Conservation (phyloP, 1,139 yeast genomes). For the Yamadazyma siamensis region DNA sequence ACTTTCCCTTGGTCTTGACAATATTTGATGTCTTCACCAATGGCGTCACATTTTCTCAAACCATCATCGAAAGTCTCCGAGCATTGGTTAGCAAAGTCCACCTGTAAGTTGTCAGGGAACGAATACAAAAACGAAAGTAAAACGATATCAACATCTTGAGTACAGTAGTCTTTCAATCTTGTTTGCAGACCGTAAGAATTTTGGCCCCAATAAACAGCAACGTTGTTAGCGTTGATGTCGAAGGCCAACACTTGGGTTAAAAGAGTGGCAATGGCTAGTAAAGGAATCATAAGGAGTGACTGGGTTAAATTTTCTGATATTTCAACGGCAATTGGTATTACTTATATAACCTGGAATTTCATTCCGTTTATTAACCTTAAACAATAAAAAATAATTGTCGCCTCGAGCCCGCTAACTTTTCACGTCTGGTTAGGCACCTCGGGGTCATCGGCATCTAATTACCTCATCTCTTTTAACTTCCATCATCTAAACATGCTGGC, state of each 20-base stretch:
- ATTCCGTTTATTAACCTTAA: too few relatives aligned
- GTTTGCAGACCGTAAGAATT: constrained; percentile 61
- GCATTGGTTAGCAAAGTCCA: constrained; percentile 67
- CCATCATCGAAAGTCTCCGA: constrained; percentile 58
- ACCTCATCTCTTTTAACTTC: too few relatives aligned
- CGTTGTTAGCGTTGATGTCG: constrained; percentile 49
- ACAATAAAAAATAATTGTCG: too few relatives aligned
- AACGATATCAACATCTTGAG: constrained; percentile 67
- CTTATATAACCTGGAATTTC: too few relatives aligned
- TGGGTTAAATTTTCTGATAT: background rate
- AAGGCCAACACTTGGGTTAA: constrained; percentile 26
- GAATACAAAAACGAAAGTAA: constrained; percentile 65
- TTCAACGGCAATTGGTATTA: constrained; percentile 1
- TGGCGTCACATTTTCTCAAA: constrained; percentile 54
- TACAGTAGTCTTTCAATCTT: constrained; percentile 65
- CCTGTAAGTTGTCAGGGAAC: constrained; percentile 48
- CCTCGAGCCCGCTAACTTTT: too few relatives aligned
- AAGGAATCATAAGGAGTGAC: constrained; percentile 6
- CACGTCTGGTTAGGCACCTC: too few relatives aligned
- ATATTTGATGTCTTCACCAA: constrained; percentile 73
- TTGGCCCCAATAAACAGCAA: constrained; percentile 93
- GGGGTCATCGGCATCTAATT: too few relatives aligned
- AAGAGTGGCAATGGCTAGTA: constrained; percentile 7
- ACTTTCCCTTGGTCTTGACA: constrained; percentile 81
- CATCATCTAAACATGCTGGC: too few relatives aligned